A percentile compares a stretch with the other conserved stretches of the same genome.
Conservation (phyloP, 495 filamentous ascomycete genomes). For the Pyrenula massariospora region DNA sequence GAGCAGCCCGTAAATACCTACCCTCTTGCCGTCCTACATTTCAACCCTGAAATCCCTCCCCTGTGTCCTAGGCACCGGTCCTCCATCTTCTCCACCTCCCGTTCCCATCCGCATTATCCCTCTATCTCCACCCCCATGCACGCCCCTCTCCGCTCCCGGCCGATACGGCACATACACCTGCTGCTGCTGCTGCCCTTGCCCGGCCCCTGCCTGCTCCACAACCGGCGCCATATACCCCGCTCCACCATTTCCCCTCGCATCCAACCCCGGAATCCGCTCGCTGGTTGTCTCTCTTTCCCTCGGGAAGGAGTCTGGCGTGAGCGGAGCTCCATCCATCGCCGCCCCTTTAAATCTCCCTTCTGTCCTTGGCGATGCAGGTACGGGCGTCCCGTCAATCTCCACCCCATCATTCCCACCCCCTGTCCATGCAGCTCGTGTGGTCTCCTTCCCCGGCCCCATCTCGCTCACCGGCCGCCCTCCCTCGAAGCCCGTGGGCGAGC, state of each 20-base stretch:
- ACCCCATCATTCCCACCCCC: not conserved
- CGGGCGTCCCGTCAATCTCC: not conserved
- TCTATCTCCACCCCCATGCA: not conserved
- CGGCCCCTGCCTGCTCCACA: not conserved
- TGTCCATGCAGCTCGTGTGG: not conserved
- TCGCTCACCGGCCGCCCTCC: not conserved
- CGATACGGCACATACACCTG: not conserved
- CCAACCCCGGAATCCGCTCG: not conserved
- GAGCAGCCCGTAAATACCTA: too few species aligned
- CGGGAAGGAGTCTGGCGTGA: too few species aligned
- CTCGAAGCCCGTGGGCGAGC: not conserved
- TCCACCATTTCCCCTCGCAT: not conserved
- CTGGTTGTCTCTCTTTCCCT: not conserved
- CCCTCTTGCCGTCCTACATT: not conserved
- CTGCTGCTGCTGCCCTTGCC: too few species aligned
- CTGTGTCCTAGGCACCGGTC: not conserved
- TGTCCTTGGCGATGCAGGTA: not conserved
- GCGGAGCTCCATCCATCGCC: not conserved
- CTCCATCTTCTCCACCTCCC: not conserved
- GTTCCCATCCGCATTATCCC: too few species aligned
- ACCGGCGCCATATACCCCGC: not conserved
- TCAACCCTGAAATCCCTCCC: not conserved
- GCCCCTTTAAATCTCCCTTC: not conserved
- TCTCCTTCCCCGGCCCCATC: not conserved
- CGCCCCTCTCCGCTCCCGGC: not conserved